Evolutionary conservation across 1,139 yeast genomes (phyloP).

Genomic region (Pichia sp.): DNA sequence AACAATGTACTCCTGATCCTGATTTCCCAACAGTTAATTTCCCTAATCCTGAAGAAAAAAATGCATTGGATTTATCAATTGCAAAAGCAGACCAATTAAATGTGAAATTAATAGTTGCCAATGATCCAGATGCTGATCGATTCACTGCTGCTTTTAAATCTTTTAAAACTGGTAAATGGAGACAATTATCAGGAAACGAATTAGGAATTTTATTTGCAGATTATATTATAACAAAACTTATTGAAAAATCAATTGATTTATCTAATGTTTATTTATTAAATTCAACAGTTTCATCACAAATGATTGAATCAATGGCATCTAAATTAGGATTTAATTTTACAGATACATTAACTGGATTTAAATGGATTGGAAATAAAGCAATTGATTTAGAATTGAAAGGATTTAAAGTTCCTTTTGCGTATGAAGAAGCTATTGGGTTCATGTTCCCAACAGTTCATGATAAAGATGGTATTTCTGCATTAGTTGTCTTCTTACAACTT

Average conservation of each 20-base stretch:
- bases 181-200: constrained; percentile 85
- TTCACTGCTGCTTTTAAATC: constrained; percentile 68
- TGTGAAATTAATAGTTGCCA: constrained; percentile 64
- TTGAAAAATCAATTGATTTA: constrained; percentile 22
- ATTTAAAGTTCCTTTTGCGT: constrained; percentile 74
- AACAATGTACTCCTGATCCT: constrained; percentile 76
- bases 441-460: constrained; percentile 87
- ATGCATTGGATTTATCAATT: constrained; percentile 76
- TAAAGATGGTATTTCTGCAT: constrained; percentile 88
- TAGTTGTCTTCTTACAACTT: constrained; percentile 71
- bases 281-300: constrained; percentile 88
- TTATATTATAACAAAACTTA: constrained; percentile 36
- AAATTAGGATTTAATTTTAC: constrained; percentile 54
- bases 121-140: constrained; percentile 96
- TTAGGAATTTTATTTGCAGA: constrained; percentile 81
- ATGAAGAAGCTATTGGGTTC: constrained; percentile 93
- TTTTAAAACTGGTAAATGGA: constrained; percentile 46
- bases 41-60: constrained; percentile 95
- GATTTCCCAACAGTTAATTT: constrained; percentile 77
- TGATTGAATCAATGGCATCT: constrained; percentile 65
- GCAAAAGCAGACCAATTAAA: constrained; percentile 43
- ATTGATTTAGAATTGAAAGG: constrained; percentile 64
- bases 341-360: constrained; percentile 92
- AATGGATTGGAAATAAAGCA: constrained; percentile 94
- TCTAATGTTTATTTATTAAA: constrained; percentile 57